A percentile compares a stretch with the other conserved stretches of the same genome.
phyloP scores from a whole-genome alignment of 495 filamentous ascomycete genomes.

The Symbiotaphrina buchneri region DNA sequence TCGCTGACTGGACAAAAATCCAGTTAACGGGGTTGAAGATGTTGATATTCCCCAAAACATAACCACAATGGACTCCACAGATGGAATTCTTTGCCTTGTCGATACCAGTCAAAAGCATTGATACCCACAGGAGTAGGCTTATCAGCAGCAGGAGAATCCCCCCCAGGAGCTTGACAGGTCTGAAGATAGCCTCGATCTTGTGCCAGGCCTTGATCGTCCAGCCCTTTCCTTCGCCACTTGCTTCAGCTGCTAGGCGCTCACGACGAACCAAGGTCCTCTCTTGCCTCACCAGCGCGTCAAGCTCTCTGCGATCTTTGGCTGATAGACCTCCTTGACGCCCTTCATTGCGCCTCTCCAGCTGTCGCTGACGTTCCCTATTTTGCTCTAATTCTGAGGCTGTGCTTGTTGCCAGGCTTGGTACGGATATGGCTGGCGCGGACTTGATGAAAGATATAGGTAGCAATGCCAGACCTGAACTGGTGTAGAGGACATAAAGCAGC shows the following conservation, averaged over 20 bases:
- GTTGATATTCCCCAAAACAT: slow-evolving; percentile 76
- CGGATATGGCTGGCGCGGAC: slow-evolving; percentile 61
- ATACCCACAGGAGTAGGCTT: slow-evolving; percentile 54
- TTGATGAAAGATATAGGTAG: slow-evolving; percentile 81
- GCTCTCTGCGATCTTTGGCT: slow-evolving; percentile 65
- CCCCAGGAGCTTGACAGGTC: slow-evolving; percentile 69
- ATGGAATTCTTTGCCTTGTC: slow-evolving; percentile 91
- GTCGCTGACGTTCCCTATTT: slow-evolving; percentile 73
- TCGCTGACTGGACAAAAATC: slow-evolving; percentile 61
- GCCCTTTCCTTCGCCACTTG: slow-evolving; percentile 45
- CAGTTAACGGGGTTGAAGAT: slow-evolving; percentile 92
- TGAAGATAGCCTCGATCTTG: slow-evolving; percentile 52
- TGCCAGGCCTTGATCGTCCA: slow-evolving; percentile 49
- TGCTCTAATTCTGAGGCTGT: slow-evolving; percentile 56
- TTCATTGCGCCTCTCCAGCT: slow-evolving; percentile 67
- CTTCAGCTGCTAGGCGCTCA: slow-evolving; percentile 66
- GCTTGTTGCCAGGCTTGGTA: slow-evolving; percentile 47
- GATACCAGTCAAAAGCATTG: slow-evolving; percentile 86
- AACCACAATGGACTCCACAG: slow-evolving; percentile 79
- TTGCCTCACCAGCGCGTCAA: slow-evolving; percentile 70
- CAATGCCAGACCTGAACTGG: slow-evolving; percentile 69
- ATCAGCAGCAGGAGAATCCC: slow-evolving; percentile 57
- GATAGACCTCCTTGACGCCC: slow-evolving; percentile 53
- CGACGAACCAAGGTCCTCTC: slow-evolving; percentile 81
- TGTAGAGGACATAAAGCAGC: slow-evolving; percentile 69